Evolutionary conservation across 257 asterid genomes (phyloP).

Genomic region (Solanum chmielewskii): DNA sequence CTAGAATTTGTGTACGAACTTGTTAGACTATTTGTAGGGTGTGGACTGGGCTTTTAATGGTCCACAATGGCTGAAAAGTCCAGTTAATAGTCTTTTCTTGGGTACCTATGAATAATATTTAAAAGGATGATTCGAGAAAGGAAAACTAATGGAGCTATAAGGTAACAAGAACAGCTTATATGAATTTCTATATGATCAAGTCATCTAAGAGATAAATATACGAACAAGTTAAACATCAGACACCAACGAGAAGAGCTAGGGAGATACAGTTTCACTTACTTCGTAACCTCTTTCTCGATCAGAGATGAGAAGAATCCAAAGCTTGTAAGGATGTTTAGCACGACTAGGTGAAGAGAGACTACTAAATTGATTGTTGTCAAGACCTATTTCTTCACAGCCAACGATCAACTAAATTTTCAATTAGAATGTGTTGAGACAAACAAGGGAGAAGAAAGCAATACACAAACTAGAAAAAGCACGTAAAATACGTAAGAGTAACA

Average conservation of each 20-base stretch:
- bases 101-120: background rate
- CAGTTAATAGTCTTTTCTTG: background rate
- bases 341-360: background rate
- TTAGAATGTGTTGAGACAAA: background rate
- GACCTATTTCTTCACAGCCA: background rate
- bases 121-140: no score
- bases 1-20: no score
- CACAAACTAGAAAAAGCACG: background rate
- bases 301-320: background rate
- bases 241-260: background rate
- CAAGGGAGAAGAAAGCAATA: background rate
- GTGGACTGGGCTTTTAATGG: background rate
- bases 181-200: no score
- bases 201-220: no score
- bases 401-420: background rate
- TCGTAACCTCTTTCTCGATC: background rate
- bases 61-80: background rate
- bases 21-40: background rate
- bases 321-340: background rate
- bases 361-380: no score
- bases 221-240: background rate
- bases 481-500: background rate
- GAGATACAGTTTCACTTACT: background rate
- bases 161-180: no score
- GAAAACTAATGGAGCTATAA: no score